Percentiles rank a stretch among this genome's conserved stretches.
phyloP scores from a whole-genome alignment of 2,329 filamentous ascomycete genomes.

The Orbilia brochopaga region DNA sequence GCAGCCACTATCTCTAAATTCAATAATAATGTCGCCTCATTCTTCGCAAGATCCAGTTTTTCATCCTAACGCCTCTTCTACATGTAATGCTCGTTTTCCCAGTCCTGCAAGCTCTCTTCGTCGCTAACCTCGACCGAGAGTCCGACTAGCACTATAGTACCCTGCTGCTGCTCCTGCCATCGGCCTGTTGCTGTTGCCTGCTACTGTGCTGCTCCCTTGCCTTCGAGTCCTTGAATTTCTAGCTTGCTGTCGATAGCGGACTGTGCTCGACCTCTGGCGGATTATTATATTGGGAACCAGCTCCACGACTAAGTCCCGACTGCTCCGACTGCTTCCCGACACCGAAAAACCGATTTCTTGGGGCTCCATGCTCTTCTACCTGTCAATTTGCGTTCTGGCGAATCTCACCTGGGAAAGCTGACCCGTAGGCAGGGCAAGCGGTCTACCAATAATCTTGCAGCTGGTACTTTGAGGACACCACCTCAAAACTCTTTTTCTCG shows the following conservation, averaged over 20 bases:
- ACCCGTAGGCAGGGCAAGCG: slow-evolving; percentile 28
- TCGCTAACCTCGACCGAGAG: slow-evolving; percentile 15
- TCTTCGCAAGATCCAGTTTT: slow-evolving; percentile 47
- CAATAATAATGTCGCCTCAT: slow-evolving; percentile 51
- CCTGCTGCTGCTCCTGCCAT: no score
- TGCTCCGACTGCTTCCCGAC: slow-evolving; percentile 21
- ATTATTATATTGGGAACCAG: neutral
- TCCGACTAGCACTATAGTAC: no score
- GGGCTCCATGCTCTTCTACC: slow-evolving; percentile 40
- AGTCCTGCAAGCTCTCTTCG: slow-evolving; percentile 42
- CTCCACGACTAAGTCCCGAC: slow-evolving; percentile 21
- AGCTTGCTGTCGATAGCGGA: slow-evolving; percentile 24
- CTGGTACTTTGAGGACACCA: slow-evolving; percentile 46
- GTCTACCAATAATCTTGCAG: slow-evolving; percentile 49
- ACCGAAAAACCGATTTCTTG: slow-evolving; percentile 41
- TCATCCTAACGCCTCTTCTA: slow-evolving; percentile 49
- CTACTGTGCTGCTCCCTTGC: no score
- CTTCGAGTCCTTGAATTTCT: neutral
- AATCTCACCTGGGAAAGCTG: slow-evolving; percentile 48
- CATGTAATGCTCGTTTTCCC: slow-evolving; percentile 32
- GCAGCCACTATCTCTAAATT: slow-evolving; percentile 52
- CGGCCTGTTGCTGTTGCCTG: no score
- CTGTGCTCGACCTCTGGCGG: slow-evolving; percentile 1
- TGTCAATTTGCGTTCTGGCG: slow-evolving; percentile 38
- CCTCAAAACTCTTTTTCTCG: slow-evolving; percentile 24